Evolutionary conservation across 2,329 filamentous ascomycete genomes (phyloP).

Genomic region (Trichoderma guizhouense): DNA sequence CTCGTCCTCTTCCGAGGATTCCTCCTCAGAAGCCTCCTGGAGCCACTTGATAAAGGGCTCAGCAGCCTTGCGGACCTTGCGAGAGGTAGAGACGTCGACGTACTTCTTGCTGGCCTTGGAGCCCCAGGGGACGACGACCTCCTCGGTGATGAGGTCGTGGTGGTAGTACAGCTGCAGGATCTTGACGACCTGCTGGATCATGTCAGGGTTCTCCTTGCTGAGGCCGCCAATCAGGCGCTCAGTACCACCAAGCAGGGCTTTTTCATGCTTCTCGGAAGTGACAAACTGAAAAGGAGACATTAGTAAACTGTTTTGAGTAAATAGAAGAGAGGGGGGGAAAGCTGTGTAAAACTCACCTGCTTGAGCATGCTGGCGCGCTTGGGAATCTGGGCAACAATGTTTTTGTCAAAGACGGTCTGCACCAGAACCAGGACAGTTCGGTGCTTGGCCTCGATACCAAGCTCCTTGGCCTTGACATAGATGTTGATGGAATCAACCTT

Average conservation of each 20-base stretch:
- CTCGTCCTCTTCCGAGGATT: slow-evolving; percentile 49
- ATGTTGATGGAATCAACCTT: slow-evolving; percentile 86
- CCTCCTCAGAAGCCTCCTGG: slow-evolving; percentile 76
- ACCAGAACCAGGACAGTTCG: slow-evolving; percentile 88
- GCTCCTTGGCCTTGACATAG: slow-evolving; percentile 94
- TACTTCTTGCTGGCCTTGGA: slow-evolving; percentile 98
- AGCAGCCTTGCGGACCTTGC: slow-evolving; percentile 92
- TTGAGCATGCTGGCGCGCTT: slow-evolving; percentile 83
- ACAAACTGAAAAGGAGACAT: slow-evolving; percentile 48
- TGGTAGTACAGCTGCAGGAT: slow-evolving; percentile 90
- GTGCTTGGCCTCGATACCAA: slow-evolving; percentile 93
- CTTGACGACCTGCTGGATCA: slow-evolving; percentile 73
- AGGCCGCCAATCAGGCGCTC: slow-evolving; percentile 79
- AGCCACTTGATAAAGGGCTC: slow-evolving; percentile 95
- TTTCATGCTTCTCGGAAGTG: slow-evolving; percentile 89
- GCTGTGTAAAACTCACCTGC: slow-evolving; percentile 59
- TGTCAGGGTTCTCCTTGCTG: slow-evolving; percentile 73
- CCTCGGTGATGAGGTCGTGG: slow-evolving; percentile 83
- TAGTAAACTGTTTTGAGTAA: not conserved
- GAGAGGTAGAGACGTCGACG: slow-evolving; percentile 81
- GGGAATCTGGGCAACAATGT: slow-evolving; percentile 82
- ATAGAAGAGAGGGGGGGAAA: too few species aligned
- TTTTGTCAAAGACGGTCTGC: slow-evolving; percentile 89
- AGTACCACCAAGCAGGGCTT: slow-evolving; percentile 89
- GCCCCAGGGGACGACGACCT: slow-evolving; percentile 86